Conservation (phyloP, 345 rosid genomes). For the Litchi chinensis region DNA sequence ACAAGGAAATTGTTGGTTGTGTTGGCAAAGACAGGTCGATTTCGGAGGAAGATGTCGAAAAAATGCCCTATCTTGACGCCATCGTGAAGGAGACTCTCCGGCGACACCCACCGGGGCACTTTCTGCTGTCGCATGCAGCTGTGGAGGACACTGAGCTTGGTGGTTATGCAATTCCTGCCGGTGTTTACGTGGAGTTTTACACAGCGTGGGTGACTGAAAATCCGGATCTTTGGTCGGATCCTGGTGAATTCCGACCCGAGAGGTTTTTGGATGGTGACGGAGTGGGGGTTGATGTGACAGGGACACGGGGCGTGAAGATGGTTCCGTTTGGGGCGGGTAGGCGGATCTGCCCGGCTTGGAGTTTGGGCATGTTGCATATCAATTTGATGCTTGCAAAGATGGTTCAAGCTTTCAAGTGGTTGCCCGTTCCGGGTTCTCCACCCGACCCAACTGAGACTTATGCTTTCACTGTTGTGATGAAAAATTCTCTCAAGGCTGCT, state of each 20-base stretch:
- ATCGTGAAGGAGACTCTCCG: conserved; percentile 87
- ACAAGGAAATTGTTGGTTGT: conserved; percentile 55
- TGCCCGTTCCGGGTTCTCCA: conserved; percentile 55
- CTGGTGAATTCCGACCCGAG: conserved; percentile 73
- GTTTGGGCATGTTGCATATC: conserved; percentile 68
- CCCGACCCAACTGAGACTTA: conserved; percentile 88
- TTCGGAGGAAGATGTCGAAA: conserved; percentile 70
- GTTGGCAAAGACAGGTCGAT: conserved; percentile 61
- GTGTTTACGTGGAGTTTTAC: conserved; percentile 76
- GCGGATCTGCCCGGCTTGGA: conserved; percentile 93
- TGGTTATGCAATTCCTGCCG: conserved; percentile 71
- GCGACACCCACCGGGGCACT: conserved; percentile 96
- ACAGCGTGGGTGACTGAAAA: conserved; percentile 93
- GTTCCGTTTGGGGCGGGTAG: conserved; percentile 91
- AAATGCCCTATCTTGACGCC: conserved; percentile 68
- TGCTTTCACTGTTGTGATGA: conserved; percentile 94
- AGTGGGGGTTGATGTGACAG: conserved; percentile 72
- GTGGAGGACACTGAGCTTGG: conserved; percentile 69
- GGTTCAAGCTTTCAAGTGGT: conserved; percentile 82
- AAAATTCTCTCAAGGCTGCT: conserved; percentile 74
- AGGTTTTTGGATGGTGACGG: conserved; percentile 87
- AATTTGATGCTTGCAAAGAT: conserved; percentile 77
- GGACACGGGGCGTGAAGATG: conserved; percentile 81
- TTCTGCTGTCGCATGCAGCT: conserved; percentile 77
- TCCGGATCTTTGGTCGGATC: conserved; percentile 76